Base-by-base conservation (phyloP, 768 basidiomycete species). In the Amyloporia xantha region DNA sequence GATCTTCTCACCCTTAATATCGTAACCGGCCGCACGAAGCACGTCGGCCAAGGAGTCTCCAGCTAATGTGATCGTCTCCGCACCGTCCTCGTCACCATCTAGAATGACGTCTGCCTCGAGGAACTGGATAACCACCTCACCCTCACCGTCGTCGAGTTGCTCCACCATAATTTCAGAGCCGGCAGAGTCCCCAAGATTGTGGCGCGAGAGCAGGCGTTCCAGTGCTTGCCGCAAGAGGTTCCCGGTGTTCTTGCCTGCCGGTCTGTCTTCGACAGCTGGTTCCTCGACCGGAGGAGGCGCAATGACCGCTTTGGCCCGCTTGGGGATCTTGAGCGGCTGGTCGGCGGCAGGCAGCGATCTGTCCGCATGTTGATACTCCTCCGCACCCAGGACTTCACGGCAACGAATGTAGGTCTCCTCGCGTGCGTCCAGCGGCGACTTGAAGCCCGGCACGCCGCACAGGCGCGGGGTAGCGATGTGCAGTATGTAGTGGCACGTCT, bases 381-480 rank as follows among this genome's bases (percentile, higher is more conserved):
- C 49, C 15, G 59, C 42, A 44, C 52, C 47, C 40, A 91, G 73
- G 54, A 93, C 74, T 66, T 91, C 81, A 41, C 91, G 82, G 66
- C 91, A 93, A 49, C 81, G 81, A 59, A 92, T 83, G 58, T 75
- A 68, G 10, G 82, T 73, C 56, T 90, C 86, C 44, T 81, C 79
- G 42, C 73, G 75, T 33, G 74, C 69, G 54, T 88, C 83, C 41
- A 75, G 75, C 26, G 73, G 79, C 48, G 88, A 86, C 65, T 79
- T 86, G 72, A 99, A 98, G 10, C 93, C 90, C 15, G 93, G 93
- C 58, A 95, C 86, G 51, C 84, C 81, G 62, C 96, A 98, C 17
- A 99, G 75, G 48, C 92, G 86, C 27, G 96, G 94, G 0, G 95
- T 96, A 64, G 97, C 88, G 50, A 98, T 82, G 55, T 97, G 86